Evolutionary conservation across 2,329 filamentous ascomycete genomes (phyloP), one percentile per base, ranked within the genome.

Genomic region (Talaromyces sp.): DNA sequence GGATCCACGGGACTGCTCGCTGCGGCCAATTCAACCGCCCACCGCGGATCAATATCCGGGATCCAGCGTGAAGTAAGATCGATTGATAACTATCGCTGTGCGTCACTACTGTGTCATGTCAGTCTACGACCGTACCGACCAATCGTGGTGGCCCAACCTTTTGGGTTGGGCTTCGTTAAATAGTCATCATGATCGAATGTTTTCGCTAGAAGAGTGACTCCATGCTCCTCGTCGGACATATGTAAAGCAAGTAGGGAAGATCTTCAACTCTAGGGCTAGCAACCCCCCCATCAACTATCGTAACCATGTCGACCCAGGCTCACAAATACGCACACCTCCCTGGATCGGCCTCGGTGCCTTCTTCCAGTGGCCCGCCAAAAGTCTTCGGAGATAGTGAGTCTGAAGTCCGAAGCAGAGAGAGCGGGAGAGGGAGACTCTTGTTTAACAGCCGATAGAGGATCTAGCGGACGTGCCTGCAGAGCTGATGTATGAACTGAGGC

Each of bases 401-500:
- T n/a, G 11, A 19, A 13, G 19, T 38, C 13, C 5, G 13, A 7
- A 29, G 5, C 1, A 24, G 7, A 26, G 11, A 17, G n/a, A n/a
- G n/a, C 9, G 17, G 6, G 31, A 3, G 32, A 10, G 32, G 1
- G 32, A 35, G 32, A 31, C 3, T 38, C 3, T 17, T 21, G 49
- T 50, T 57, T 35, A 60, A 29, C 19, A 29, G 35, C 19, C 3
- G 10, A 9, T 38, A 58, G 64, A 67, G 50, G 58, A 64, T 7
- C 26, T 68, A n/a, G 41, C 60, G 10, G 64, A 61, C 31, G 53
- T 93, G 71, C 89, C 91, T 64, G 86, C 88, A 75, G 86, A 90
- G 74, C 84, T 95, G 64, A 78, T 88, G 71, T 71, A 78, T 56
- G 87, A 96, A 78, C 89, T 96, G 70, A 85, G 88, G 72, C 80